phyloP scores from a whole-genome alignment of 2,329 filamentous ascomycete genomes.

The Phialocephala subalpina region DNA sequence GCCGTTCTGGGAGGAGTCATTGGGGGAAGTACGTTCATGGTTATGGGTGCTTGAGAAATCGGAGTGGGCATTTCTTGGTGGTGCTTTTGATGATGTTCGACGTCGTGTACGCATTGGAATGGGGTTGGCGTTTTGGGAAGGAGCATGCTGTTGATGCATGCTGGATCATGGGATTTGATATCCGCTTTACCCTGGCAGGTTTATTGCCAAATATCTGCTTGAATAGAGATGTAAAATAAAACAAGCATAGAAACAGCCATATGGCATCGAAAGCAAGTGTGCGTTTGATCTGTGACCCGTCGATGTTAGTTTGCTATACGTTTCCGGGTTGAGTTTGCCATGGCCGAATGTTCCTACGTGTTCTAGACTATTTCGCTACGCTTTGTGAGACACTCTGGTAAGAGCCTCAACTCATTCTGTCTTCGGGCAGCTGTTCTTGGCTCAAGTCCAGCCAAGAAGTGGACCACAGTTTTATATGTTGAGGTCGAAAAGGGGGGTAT shows the following conservation, averaged over 20 bases:
- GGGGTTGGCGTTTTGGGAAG: conserved; percentile 12
- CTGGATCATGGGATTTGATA: conserved; percentile 20
- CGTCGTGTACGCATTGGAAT: conserved; percentile 13
- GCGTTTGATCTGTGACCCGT: background rate
- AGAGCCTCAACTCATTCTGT: too few species aligned
- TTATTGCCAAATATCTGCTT: background rate
- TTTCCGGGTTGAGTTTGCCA: background rate
- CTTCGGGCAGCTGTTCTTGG: too few species aligned
- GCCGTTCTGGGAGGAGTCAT: conserved; percentile 60
- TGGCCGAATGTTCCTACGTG: too few species aligned
- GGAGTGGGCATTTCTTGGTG: conserved; percentile 20
- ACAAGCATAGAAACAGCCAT: background rate
- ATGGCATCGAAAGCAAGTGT: background rate
- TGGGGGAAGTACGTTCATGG: conserved; percentile 62
- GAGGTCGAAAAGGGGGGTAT: too few species aligned
- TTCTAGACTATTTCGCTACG: too few species aligned
- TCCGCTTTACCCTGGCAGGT: conserved; percentile 10
- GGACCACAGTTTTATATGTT: too few species aligned
- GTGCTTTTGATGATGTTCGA: background rate
- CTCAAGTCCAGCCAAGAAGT: too few species aligned
- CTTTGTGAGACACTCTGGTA: too few species aligned
- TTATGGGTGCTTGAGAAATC: conserved; percentile 44
- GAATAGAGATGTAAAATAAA: conserved; percentile 2
- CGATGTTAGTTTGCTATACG: background rate
- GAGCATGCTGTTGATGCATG: background rate